Percentiles rank a stretch among this genome's conserved stretches.
Evolutionary conservation across 768 basidiomycete species (phyloP).

Genomic region (Galerina sulciceps): DNA sequence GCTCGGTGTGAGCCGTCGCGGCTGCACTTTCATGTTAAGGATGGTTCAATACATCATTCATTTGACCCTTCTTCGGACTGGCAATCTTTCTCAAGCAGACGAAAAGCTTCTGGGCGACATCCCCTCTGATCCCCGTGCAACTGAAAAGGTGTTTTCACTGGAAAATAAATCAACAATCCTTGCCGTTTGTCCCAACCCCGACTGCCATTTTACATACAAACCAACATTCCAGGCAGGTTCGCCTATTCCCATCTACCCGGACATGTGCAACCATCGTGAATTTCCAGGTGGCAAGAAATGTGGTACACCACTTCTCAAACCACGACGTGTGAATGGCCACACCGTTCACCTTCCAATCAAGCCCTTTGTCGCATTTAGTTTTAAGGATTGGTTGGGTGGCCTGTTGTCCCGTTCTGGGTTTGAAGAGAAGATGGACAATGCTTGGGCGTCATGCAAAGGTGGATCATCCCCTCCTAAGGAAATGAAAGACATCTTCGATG

Average conservation of each 20-base stretch:
- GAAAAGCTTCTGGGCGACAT: neutral
- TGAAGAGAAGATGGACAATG: slow-evolving; percentile 29
- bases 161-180: slow-evolving; percentile 12
- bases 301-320: slow-evolving; percentile 2
- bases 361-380: slow-evolving; percentile 16
- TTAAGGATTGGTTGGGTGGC: slow-evolving; percentile 30
- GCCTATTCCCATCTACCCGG: slow-evolving; percentile 14
- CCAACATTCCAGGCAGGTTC: slow-evolving; percentile 9
- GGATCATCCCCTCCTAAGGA: neutral
- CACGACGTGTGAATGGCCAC: neutral
- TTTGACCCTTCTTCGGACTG: neutral
- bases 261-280: slow-evolving; percentile 7
- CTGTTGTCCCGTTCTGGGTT: slow-evolving; percentile 27
- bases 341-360: slow-evolving; percentile 19
- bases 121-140: neutral
- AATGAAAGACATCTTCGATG: slow-evolving; percentile 7
- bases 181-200: slow-evolving; percentile 18
- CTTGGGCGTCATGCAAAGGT: slow-evolving; percentile 11
- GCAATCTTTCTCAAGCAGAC: neutral
- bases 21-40: slow-evolving; percentile 8
- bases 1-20: slow-evolving; percentile 4
- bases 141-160: slow-evolving; percentile 1
- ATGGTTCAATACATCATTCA: slow-evolving; percentile 17
- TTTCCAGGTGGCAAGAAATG: slow-evolving; percentile 10
- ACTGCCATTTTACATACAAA: slow-evolving; percentile 17